Percentiles rank a stretch among this genome's conserved stretches.
phyloP scores from a whole-genome alignment of 1,139 yeast species.

The Candida mesenterica region DNA sequence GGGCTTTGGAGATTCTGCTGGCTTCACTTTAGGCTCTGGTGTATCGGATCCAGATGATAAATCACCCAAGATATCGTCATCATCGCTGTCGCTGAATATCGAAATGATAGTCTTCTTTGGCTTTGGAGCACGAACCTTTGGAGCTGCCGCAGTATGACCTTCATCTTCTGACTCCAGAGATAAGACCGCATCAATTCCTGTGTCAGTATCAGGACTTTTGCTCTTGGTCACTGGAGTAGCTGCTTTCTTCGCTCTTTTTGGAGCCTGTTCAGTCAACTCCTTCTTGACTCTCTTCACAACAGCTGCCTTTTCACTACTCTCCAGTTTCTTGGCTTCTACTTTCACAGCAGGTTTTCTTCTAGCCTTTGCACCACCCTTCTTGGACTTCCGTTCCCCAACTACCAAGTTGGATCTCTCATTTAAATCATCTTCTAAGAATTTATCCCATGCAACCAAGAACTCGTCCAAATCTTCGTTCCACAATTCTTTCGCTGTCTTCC shows the following conservation, averaged over 20 bases:
- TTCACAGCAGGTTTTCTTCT: conserved; percentile 24
- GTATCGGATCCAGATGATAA: conserved; percentile 3
- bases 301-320: not conserved
- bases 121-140: not conserved
- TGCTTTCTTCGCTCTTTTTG: conserved; percentile 1
- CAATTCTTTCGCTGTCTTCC: conserved; percentile 77
- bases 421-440: conserved; percentile 46
- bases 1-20: conserved; percentile 2
- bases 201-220: conserved; percentile 5
- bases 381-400: conserved; percentile 31
- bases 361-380: conserved; percentile 25
- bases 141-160: not conserved
- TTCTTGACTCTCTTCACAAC: conserved; percentile 7
- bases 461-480: conserved; percentile 84
- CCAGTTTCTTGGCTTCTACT: conserved; percentile 20
- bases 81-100: conserved; percentile 36
- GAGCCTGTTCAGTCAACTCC: conserved; percentile 7
- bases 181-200: conserved; percentile 1
- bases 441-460: conserved; percentile 65
- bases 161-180: not conserved
- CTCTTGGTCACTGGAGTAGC: not conserved
- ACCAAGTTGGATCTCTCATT: conserved; percentile 31
- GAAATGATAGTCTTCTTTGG: conserved; percentile 16
- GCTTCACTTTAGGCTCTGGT: not conserved
- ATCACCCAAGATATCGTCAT: conserved; percentile 26